Percentiles rank a stretch among this genome's conserved stretches.
These are phyloP conservation scores for Lentinula boryana DNA, from an alignment of 768 basidiomycete genomes.

Conservation along the genomic window DNA sequence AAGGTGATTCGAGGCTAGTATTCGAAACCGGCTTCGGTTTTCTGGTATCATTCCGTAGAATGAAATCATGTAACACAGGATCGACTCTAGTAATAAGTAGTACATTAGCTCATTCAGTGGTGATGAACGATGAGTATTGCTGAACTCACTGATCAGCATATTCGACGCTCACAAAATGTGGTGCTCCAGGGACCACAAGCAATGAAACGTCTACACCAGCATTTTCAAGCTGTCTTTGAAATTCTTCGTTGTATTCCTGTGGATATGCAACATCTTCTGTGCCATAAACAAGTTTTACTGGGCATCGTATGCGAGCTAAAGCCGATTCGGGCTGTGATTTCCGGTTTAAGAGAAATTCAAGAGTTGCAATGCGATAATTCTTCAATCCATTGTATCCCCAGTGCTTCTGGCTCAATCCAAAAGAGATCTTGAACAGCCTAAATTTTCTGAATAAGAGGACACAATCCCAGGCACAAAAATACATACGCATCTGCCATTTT, in stretches of 20 bases:
- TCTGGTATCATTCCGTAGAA: neutral
- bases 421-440: conserved; percentile 1
- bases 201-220: conserved; percentile 17
- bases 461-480: neutral
- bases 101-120: neutral
- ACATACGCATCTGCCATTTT: conserved; percentile 9
- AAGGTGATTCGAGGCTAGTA: neutral
- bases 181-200: conserved; percentile 14
- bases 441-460: neutral
- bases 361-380: neutral
- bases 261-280: conserved; percentile 21
- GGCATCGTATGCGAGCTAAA: conserved; percentile 13
- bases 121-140: neutral
- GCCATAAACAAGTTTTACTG: conserved; percentile 19
- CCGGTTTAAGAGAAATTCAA: conserved; percentile 9
- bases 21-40: neutral
- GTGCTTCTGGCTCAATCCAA: neutral
- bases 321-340: conserved; percentile 3
- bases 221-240: conserved; percentile 15
- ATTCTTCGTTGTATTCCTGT: conserved; percentile 10
- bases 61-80: neutral
- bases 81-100: neutral
- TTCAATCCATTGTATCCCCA: conserved; percentile 5
- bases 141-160: conserved; percentile 5
- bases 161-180: conserved; percentile 18